Evolutionary conservation across 768 basidiomycete species (phyloP), one percentile per base, ranked within the genome.

Genomic region (Xanthoconium stramineum): DNA sequence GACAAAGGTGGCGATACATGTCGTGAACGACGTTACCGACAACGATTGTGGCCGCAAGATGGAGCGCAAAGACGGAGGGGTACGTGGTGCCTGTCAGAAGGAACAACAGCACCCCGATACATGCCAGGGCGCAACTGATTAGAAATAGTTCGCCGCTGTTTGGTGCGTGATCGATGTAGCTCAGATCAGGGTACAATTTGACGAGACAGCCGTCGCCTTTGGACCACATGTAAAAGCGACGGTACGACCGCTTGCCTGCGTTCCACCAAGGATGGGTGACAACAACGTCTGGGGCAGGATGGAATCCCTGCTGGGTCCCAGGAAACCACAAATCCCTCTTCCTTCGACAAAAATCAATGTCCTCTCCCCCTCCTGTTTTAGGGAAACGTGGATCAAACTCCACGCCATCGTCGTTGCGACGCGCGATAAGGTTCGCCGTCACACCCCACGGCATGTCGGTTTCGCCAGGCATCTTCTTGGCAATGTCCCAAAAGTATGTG

Each of bases 351-450:
- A 79, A 84, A 61, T 85, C 80, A 13, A 85, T 83, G 38, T 86
- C 83, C 56, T 86, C 84, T 0, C 83, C 84, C 3, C 84, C 83
- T 1, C 83, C 82, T 5, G 83, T 86, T 69, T 83, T 84, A 4
- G 84, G 85, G 59, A 82, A 85, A 6, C 62, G 64, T 17, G 73
- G 63, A 59, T 78, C 73, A 61, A 74, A 86, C 42, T 62, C 60
- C n/a, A 83, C 73, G 0, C 71, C 75, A 44, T 83, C 82, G 3
- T 71, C 60, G 35, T 72, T 64, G 24, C 80, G 77, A 3, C 80
- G 77, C 6, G 73, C 73, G 24, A 84, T 78, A 17, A 85, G 74
- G 60, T 83, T 84, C 1, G 83, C 83, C 0, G 84, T 83, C 3
- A 83, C 81, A 2, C 84, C 83, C 84, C 84, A 85, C 0, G 84